Evolutionary conservation across 2,329 filamentous ascomycete species (phyloP).

Genomic region (Passalora sequoiae): DNA sequence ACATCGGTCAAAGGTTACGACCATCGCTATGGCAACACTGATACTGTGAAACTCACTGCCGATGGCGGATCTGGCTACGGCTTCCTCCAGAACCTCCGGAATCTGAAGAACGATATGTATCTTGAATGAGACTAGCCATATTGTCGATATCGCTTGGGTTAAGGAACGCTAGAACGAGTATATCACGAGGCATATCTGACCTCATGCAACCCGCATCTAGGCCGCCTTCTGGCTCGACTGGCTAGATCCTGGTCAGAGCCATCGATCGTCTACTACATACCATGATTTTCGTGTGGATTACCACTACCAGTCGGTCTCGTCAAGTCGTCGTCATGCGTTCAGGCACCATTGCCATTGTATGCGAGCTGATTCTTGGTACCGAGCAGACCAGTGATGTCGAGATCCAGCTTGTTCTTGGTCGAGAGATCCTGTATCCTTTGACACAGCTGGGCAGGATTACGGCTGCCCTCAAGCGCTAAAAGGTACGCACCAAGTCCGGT

Average conservation of each 20-base stretch:
- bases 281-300: no score
- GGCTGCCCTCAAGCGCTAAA: slow-evolving; percentile 48
- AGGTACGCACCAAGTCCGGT: slow-evolving; percentile 65
- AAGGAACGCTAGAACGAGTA: no score
- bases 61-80: slow-evolving; percentile 42
- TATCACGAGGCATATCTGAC: no score
- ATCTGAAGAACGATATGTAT: slow-evolving; percentile 36
- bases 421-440: slow-evolving; percentile 43
- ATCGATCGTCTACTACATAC: no score
- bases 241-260: no score
- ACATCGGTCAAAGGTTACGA: slow-evolving; percentile 24
- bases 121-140: slow-evolving; percentile 24
- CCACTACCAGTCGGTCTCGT: no score
- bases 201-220: no score
- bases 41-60: slow-evolving; percentile 18
- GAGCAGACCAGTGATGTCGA: slow-evolving; percentile 38
- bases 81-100: slow-evolving; percentile 49
- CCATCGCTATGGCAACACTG: slow-evolving; percentile 28
- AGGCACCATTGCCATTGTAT: slow-evolving; percentile 46
- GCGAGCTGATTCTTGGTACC: slow-evolving; percentile 50
- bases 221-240: no score
- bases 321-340: neutral
- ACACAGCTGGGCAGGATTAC: slow-evolving; percentile 43
- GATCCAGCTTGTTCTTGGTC: slow-evolving; percentile 33
- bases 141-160: no score